These are phyloP conservation scores for Marasmius fiardii DNA, from an alignment of 1,284 basidiomycete species.

Conservation along the genomic window DNA sequence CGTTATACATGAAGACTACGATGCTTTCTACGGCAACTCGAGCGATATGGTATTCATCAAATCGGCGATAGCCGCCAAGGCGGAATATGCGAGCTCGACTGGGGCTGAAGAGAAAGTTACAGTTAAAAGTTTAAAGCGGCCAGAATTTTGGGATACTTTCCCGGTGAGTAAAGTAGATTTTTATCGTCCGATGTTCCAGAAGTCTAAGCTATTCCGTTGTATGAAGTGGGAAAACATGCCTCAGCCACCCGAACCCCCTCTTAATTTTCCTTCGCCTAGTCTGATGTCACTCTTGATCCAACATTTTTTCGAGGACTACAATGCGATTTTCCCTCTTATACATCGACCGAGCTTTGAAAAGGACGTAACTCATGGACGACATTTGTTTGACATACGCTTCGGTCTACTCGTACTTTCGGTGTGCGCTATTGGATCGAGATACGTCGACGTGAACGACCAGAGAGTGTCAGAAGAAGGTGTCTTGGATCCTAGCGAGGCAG, in stretches of 20 bases:
- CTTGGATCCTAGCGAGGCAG: neutral
- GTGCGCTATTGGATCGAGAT: neutral
- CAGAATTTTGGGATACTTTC: slow-evolving; percentile 19
- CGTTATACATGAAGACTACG: slow-evolving; percentile 17
- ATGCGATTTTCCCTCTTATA: slow-evolving; percentile 52
- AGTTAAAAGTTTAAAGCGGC: slow-evolving; percentile 7
- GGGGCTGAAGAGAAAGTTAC: neutral
- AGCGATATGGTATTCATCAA: slow-evolving; percentile 48
- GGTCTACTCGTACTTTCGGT: neutral
- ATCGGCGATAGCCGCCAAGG: slow-evolving; percentile 48
- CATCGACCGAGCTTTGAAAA: slow-evolving; percentile 63
- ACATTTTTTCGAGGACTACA: slow-evolving; percentile 54
- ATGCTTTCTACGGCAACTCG: slow-evolving; percentile 54
- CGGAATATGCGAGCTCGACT: slow-evolving; percentile 29
- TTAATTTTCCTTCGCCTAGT: slow-evolving; percentile 46
- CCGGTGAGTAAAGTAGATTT: slow-evolving; percentile 15
- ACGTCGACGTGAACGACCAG: neutral
- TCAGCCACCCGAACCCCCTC: slow-evolving; percentile 6
- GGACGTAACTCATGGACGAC: slow-evolving; percentile 43
- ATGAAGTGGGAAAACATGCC: slow-evolving; percentile 28
- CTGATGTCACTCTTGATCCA: slow-evolving; percentile 51
- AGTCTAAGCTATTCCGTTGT: neutral
- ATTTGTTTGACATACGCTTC: slow-evolving; percentile 24
- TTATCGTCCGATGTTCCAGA: neutral
- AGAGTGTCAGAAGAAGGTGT: neutral